These are phyloP conservation scores for Curvularia hawaiiensis DNA, from an alignment of 2,329 filamentous ascomycete genomes.

Conservation along the genomic window DNA sequence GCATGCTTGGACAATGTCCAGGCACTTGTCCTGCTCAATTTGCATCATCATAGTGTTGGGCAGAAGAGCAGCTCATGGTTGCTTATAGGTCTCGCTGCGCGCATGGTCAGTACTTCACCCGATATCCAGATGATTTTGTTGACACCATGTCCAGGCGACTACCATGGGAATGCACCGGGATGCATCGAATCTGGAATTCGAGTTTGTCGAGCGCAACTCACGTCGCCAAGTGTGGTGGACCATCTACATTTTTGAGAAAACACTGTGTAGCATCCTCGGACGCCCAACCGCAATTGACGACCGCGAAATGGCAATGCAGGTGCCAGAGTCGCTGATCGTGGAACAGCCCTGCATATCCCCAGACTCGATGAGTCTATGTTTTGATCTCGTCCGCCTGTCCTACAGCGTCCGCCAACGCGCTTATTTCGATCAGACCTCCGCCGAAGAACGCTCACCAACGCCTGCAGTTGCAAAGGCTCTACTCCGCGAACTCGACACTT, in stretches of 20 bases:
- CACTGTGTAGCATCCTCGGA: constrained; percentile 33
- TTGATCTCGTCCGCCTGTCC: constrained; percentile 23
- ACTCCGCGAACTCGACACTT: constrained; percentile 29
- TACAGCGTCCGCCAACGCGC: constrained; percentile 30
- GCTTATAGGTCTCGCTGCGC: constrained; percentile 49
- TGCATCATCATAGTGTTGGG: constrained; percentile 51
- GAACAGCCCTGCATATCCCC: constrained; percentile 26
- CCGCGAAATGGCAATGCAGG: constrained; percentile 26
- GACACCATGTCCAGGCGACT: constrained; percentile 39
- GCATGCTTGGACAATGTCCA: constrained; percentile 51
- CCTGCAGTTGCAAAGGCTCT: constrained; percentile 25
- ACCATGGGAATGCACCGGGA: constrained; percentile 54
- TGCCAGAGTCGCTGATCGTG: constrained; percentile 26
- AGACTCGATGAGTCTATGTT: constrained; percentile 18
- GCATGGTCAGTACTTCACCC: constrained; percentile 38
- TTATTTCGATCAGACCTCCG: constrained; percentile 28
- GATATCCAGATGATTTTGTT: neutral
- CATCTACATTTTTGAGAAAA: constrained; percentile 34
- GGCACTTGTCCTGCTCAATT: constrained; percentile 49
- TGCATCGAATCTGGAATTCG: constrained; percentile 46
- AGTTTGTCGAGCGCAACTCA: constrained; percentile 37
- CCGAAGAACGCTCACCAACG: constrained; percentile 27
- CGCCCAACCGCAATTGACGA: constrained; percentile 36
- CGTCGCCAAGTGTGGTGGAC: constrained; percentile 36
- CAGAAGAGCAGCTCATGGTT: constrained; percentile 51